Evolutionary conservation across 306 rosid species (phyloP), one percentile per base, ranked within the genome.

Genomic region (Medicago arabica): DNA sequence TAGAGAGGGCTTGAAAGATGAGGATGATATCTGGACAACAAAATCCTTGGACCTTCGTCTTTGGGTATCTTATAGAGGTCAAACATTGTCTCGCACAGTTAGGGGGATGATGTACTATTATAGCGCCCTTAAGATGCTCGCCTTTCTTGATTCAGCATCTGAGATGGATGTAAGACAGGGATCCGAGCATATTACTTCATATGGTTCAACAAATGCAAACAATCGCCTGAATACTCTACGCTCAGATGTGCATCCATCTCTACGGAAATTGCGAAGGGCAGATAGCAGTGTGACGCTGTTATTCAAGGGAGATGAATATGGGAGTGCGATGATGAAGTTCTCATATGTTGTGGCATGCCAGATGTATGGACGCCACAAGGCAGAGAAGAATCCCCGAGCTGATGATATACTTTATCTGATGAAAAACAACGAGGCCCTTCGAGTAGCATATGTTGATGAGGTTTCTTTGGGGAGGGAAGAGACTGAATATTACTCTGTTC

Each of bases 61-160:
- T 78, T 93, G 98, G 98, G 97, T 88, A 15, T 93, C 98, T 5
- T 85, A 86, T 68, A 88, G 98, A 84, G 98, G 98, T 65, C 98
- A 94, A 87, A 94, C 98, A 34, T 74, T 94, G 77, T 89, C 96
- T 38, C 97, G 97, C 64, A 94, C 98, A 38, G 93, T 94, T 28
- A 86, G 97, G 71, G 98, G 98, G 74, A 94, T 91, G 98, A 94
- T 94, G 98, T 94, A 94, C 79, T 88, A 94, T 72, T 87, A 88
- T 78, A 88, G 91, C 66, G 98, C 98, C 65, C 97, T 94, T 23
- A 65, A 88, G 84, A 86, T 88, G 98, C 96, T 94, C 69, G 61
- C 96, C 40, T 94, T 91, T 85, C 97, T 94, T 73, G 98, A 94
- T 81, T 40, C 80, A 64, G 97, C 98, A 51, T 87, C 94, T 58